Evolutionary conservation across 495 filamentous ascomycete species (phyloP).

Genomic region (Trichoderma asperelloides): DNA sequence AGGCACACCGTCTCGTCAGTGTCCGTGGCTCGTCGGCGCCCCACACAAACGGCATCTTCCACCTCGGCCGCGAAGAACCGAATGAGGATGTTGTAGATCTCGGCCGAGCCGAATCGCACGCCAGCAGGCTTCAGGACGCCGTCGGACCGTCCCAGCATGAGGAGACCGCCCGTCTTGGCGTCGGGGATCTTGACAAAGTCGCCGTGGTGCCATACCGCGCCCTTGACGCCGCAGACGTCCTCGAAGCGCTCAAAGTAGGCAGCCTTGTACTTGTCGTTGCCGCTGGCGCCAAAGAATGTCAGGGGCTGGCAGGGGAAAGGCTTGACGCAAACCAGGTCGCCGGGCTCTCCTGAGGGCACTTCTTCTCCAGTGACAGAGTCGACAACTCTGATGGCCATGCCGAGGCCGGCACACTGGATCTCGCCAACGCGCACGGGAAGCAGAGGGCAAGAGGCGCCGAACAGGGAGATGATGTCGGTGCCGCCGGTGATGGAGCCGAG

Average conservation of each 20-base stretch:
- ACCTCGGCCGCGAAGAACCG: conserved; percentile 68
- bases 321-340: conserved; percentile 82
- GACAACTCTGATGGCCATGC: conserved; percentile 79
- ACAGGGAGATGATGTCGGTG: conserved; percentile 90
- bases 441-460: conserved; percentile 77
- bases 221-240: background rate
- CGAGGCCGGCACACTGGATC: conserved; percentile 82
- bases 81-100: conserved; percentile 88
- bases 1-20: conserved; percentile 77
- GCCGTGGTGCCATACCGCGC: conserved; percentile 79
- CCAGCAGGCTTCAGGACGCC: conserved; percentile 73
- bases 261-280: conserved; percentile 63
- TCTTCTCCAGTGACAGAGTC: conserved; percentile 48
- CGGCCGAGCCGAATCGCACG: conserved; percentile 68
- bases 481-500: conserved; percentile 80
- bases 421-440: conserved; percentile 82
- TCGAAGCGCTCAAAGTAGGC: conserved; percentile 83
- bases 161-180: conserved; percentile 61
- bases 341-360: conserved; percentile 54
- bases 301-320: conserved; percentile 89
- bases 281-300: conserved; percentile 69
- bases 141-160: conserved; percentile 76
- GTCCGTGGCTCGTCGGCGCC: conserved; percentile 62
- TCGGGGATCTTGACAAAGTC: conserved; percentile 75
- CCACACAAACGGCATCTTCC: conserved; percentile 79